A percentile compares a stretch with the other conserved stretches of the same genome.
phyloP scores from a whole-genome alignment of 208 protist species.

The Strigomonas culicis region DNA sequence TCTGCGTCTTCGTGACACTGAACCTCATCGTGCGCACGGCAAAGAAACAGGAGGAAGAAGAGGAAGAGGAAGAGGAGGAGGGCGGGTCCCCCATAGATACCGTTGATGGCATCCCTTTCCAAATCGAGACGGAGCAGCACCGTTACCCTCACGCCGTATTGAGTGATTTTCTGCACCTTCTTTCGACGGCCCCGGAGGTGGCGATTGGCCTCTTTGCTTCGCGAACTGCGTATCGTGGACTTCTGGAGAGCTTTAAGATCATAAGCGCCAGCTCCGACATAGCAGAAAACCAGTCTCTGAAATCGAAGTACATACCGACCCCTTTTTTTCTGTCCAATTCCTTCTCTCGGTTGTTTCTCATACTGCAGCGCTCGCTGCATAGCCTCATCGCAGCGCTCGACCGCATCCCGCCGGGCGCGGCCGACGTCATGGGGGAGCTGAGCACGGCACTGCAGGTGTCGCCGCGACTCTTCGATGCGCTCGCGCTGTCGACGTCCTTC shows the following conservation, averaged over 20 bases:
- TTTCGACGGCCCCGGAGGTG: not conserved
- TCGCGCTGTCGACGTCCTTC: not conserved
- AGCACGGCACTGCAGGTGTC: not conserved
- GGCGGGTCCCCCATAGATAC: not conserved
- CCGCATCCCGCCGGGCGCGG: slow-evolving; percentile 12
- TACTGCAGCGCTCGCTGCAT: slow-evolving; percentile 2
- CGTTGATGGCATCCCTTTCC: not conserved
- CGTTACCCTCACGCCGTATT: not conserved
- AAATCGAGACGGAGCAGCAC: not conserved
- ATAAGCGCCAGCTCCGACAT: slow-evolving; percentile 6
- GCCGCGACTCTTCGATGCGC: not conserved
- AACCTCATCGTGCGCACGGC: not conserved
- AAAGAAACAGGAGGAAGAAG: not conserved
- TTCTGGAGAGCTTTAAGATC: not conserved
- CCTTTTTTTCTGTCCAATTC: not conserved
- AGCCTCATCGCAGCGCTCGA: slow-evolving; percentile 15
- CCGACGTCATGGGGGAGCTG: slow-evolving; percentile 8
- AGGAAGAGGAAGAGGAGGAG: not conserved
- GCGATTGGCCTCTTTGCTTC: not conserved
- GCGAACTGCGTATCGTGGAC: slow-evolving; percentile 1
- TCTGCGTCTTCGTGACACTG: slow-evolving; percentile 23
- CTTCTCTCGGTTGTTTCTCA: not conserved
- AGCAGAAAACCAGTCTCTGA: not conserved
- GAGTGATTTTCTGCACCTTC: not conserved
- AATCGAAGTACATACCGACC: not conserved